These are phyloP conservation scores for Aspergillus puulaauensis DNA, from an alignment of 2,329 filamentous ascomycete genomes.

Conservation along the genomic window DNA sequence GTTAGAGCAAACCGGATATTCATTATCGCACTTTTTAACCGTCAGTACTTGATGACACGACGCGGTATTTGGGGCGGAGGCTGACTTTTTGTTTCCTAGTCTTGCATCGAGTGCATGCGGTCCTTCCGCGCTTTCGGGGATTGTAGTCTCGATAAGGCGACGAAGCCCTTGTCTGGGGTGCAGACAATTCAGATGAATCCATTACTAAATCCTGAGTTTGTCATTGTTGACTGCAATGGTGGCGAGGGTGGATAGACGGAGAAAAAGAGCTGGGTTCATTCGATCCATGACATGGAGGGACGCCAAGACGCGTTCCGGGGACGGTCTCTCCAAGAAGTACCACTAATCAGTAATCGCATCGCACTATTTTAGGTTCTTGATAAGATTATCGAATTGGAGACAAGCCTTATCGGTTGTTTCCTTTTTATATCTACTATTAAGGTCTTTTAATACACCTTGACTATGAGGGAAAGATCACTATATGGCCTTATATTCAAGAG, in stretches of 20 bases:
- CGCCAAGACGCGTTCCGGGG: slow-evolving; percentile 8
- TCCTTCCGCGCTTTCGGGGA: slow-evolving; percentile 47
- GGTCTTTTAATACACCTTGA: neutral
- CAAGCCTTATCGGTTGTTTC: neutral
- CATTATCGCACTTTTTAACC: slow-evolving; percentile 43
- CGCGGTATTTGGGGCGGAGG: neutral
- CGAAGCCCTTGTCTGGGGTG: slow-evolving; percentile 20
- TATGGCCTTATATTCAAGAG: neutral
- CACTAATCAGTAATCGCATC: neutral
- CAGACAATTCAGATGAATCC: slow-evolving; percentile 21
- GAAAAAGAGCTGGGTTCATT: neutral
- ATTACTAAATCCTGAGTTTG: slow-evolving; percentile 7
- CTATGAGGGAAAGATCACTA: neutral
- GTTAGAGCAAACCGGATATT: slow-evolving; percentile 47
- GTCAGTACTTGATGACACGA: neutral
- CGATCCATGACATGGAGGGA: neutral
- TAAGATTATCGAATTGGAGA: neutral
- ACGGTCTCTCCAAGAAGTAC: neutral
- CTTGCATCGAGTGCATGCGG: slow-evolving; percentile 49
- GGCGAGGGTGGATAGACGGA: neutral
- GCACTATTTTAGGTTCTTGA: neutral
- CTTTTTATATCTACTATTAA: neutral
- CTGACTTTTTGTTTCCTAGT: slow-evolving; percentile 46
- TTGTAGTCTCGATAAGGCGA: slow-evolving; percentile 35
- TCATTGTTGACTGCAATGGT: slow-evolving; percentile 3